These are phyloP conservation scores for Ceratobasidium sp. DNA, from an alignment of 1,284 basidiomycete species.

Conservation along the genomic window DNA sequence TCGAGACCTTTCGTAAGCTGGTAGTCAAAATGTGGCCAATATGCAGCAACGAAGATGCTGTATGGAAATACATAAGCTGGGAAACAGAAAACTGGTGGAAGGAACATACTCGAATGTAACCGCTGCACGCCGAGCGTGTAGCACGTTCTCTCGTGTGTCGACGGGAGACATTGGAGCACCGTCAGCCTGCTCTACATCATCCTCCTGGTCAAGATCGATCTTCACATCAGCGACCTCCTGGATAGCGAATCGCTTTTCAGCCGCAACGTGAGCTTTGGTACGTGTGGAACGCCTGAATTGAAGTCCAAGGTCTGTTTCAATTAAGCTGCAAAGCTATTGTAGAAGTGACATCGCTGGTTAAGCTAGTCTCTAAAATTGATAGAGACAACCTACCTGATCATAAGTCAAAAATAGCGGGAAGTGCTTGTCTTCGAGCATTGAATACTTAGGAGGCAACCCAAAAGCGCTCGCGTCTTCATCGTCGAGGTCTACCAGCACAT, in stretches of 20 bases:
- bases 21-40: slow-evolving; percentile 75
- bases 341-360: slow-evolving; percentile 49
- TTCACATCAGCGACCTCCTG: not conserved
- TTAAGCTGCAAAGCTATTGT: slow-evolving; percentile 55
- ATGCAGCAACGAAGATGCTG: slow-evolving; percentile 52
- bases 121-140: not conserved
- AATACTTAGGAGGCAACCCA: slow-evolving; percentile 16
- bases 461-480: slow-evolving; percentile 29
- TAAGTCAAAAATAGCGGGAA: slow-evolving; percentile 42
- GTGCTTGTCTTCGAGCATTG: not conserved
- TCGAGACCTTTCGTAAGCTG: slow-evolving; percentile 66
- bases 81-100: not conserved
- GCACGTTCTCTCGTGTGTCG: slow-evolving; percentile 8
- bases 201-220: slow-evolving; percentile 9
- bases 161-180: not conserved
- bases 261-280: slow-evolving; percentile 46
- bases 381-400: slow-evolving; percentile 23
- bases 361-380: not conserved
- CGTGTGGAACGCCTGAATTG: slow-evolving; percentile 36
- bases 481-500: slow-evolving; percentile 13
- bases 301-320: slow-evolving; percentile 50
- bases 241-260: slow-evolving; percentile 38
- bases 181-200: not conserved
- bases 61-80: not conserved
- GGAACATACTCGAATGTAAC: not conserved